These are phyloP conservation scores for Millerago galiae DNA, from an alignment of 805 yeast genomes.

Conservation along the genomic window DNA sequence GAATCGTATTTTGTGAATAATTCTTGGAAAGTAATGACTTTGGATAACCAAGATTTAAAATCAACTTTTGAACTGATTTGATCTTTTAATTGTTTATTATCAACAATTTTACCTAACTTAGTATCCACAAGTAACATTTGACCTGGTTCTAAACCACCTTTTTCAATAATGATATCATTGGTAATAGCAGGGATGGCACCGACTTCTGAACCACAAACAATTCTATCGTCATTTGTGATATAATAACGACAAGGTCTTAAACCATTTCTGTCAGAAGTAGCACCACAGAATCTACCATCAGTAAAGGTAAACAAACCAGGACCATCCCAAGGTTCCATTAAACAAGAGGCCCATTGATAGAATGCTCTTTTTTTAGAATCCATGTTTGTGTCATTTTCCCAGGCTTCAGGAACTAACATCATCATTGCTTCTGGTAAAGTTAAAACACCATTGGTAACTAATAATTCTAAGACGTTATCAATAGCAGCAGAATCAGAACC, in stretches of 20 bases:
- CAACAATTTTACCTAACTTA: conserved; percentile 85
- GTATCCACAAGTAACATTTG: conserved; percentile 95
- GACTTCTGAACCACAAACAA: conserved; percentile 97
- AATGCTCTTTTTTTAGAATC: conserved; percentile 91
- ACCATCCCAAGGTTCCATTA: conserved; percentile 99
- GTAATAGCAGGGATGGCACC: conserved; percentile 85
- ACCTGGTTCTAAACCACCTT: conserved; percentile 95
- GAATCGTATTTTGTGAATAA: conserved; percentile 48
- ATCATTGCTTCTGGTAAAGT: conserved; percentile 95
- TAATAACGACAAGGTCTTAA: conserved; percentile 97
- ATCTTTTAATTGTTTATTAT: conserved; percentile 80
- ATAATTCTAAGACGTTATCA: conserved; percentile 88
- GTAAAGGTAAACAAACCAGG: conserved; percentile 96
- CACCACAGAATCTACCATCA: conserved; percentile 97
- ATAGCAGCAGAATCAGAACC: conserved; percentile 98
- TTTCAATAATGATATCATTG: conserved; percentile 72
- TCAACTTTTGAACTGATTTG: conserved; percentile 78
- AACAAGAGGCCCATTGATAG: conserved; percentile 98
- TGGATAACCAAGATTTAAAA: conserved; percentile 90
- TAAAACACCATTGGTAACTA: conserved; percentile 85
- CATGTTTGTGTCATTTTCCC: conserved; percentile 85
- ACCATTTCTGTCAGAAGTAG: conserved; percentile 95
- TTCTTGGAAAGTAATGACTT: conserved; percentile 78
- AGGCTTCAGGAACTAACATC: conserved; percentile 96
- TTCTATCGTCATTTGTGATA: conserved; percentile 88